Evolutionary conservation across 2,329 filamentous ascomycete genomes (phyloP), one percentile per base, ranked within the genome.

Genomic region (Hymenoscyphus fraxineus): DNA sequence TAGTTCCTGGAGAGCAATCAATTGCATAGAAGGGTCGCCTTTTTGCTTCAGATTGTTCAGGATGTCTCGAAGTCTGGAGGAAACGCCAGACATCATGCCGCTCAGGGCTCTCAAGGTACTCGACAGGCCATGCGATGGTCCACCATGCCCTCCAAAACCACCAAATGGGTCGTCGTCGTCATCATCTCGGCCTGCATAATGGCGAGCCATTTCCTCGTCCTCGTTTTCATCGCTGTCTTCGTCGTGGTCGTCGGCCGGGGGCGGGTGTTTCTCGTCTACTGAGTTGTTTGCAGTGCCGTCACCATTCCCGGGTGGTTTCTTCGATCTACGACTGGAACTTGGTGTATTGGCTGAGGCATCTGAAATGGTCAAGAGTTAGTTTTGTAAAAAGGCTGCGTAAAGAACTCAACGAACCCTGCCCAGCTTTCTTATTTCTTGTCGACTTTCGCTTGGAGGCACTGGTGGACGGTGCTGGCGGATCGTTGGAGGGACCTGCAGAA

Each of bases 1-100:
- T 6, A 99, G 82, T 71, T 98, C 94, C 77, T 96, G 92, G 38
- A 99, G 80, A 35, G 94, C 95, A 73, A 97, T 93, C 70, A 97
- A 82, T 79, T 99, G 96, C 47, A 95, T 80, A 0, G 93, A 93
- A 6, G 89, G 86, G 68, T 97, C 92, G 58, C 94, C 91, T 74
- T 93, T 94, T 72, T 91, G 88, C 69, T 89, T 88, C 64, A 99
- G 80, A 71, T 88, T 91, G 77, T 79, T 83, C 66, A 94, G 79
- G 60, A 93, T 89, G 65, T 92, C 91, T 63, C 94, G 86, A 59
- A 99, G 81, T 68, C 93, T 88, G 47, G 87, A 84, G 27, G 91
- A 89, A 65, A 94, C 88, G 47, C 93, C 91, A 2, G 91, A 90
- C 85, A 97, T 94, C 84, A 97, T 96, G 68, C 93, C 93, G 61